phyloP scores from a whole-genome alignment of 208 protist genomes.

The Leishmania gerbilli region DNA sequence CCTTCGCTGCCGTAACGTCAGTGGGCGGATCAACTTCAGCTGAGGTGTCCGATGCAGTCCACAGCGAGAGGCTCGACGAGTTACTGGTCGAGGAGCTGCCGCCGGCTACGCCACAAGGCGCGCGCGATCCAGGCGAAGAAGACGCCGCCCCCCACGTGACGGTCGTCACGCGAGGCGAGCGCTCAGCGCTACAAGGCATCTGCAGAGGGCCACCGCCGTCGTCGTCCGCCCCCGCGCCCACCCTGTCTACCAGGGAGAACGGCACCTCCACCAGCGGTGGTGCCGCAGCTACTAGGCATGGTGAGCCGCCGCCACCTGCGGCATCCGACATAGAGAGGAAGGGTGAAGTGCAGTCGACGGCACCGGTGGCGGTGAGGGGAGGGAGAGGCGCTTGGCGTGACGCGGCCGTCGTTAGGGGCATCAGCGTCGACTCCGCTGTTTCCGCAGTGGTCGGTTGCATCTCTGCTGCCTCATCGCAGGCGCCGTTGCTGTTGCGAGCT shows the following conservation, averaged over 20 bases:
- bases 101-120: too few relatives aligned
- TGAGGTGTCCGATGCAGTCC: conserved; percentile 5
- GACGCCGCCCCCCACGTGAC: not conserved
- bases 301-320: not conserved
- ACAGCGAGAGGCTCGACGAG: conserved; percentile 1
- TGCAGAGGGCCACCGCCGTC: not conserved
- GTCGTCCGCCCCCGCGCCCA: not conserved
- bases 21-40: not conserved
- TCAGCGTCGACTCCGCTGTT: too few relatives aligned
- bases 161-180: not conserved
- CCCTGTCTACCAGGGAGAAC: not conserved
- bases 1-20: not conserved
- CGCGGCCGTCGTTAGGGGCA: not conserved
- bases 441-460: not conserved
- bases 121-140: not conserved
- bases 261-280: not conserved
- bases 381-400: not conserved
- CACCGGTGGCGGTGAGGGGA: not conserved
- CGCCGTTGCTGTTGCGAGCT: not conserved
- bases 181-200: not conserved
- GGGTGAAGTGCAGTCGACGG: not conserved
- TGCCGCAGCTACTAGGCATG: not conserved
- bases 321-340: not conserved
- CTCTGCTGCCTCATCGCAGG: not conserved
- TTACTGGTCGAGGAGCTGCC: not conserved